Conservation (phyloP, 768 basidiomycete species). For the Boletus tylopilopsis region DNA sequence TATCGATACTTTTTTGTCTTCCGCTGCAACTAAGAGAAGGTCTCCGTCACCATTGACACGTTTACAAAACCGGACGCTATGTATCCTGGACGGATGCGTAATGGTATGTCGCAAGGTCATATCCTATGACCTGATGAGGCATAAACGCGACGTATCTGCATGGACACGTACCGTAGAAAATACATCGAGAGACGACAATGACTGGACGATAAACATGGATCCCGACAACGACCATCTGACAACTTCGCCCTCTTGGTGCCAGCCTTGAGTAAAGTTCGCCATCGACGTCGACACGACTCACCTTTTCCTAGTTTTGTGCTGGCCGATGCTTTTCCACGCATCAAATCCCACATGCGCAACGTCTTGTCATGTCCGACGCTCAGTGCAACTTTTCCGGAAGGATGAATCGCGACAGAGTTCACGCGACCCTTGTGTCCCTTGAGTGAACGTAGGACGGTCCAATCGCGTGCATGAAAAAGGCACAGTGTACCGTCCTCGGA, state of each 20-base stretch:
- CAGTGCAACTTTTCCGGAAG: constrained; percentile 85
- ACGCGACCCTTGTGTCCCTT: constrained; percentile 94
- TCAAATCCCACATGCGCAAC: constrained; percentile 97
- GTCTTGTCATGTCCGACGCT: constrained; percentile 89
- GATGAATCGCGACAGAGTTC: constrained; percentile 88
- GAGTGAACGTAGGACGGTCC: constrained; percentile 81
- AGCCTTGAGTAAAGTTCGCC: not conserved
- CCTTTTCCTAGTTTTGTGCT: constrained; percentile 89
- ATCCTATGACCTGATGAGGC: constrained; percentile 43
- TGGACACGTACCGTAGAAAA: constrained; percentile 63
- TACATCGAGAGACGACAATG: constrained; percentile 70
- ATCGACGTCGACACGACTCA: constrained; percentile 28
- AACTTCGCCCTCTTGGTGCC: constrained; percentile 75
- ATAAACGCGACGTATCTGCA: not conserved
- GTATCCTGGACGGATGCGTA: constrained; percentile 76
- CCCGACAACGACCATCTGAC: constrained; percentile 86
- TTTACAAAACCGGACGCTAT: constrained; percentile 75
- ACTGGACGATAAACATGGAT: constrained; percentile 74
- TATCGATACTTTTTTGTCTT: constrained; percentile 83
- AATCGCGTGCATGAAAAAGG: constrained; percentile 91
- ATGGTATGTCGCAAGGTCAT: constrained; percentile 76
- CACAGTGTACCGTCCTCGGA: constrained; percentile 91
- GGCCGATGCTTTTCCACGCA: constrained; percentile 87
- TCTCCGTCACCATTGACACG: constrained; percentile 56
- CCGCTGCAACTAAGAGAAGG: constrained; percentile 78